These are phyloP conservation scores for Panaeolus papilionaceus DNA, from an alignment of 768 basidiomycete genomes.

Conservation along the genomic window DNA sequence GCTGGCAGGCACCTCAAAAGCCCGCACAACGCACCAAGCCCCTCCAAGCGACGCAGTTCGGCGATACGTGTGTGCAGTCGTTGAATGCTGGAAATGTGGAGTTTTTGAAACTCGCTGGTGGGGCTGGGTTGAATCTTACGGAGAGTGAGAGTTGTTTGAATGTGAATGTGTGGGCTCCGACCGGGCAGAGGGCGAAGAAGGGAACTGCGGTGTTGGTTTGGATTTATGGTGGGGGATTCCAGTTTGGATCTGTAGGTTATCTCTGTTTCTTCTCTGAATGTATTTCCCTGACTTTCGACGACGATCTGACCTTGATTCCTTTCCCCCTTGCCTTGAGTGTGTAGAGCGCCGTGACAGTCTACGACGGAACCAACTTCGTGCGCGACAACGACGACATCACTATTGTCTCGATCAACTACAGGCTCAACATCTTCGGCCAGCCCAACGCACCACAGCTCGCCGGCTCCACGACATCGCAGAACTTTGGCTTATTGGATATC, in stretches of 20 bases:
- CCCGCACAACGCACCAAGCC: slow-evolving; percentile 28
- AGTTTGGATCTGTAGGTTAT: slow-evolving; percentile 40
- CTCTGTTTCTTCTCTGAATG: neutral
- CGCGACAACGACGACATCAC: slow-evolving; percentile 41
- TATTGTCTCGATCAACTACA: slow-evolving; percentile 45
- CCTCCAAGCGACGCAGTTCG: slow-evolving; percentile 35
- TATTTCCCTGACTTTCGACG: neutral
- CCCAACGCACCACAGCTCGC: slow-evolving; percentile 45
- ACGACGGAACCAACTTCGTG: slow-evolving; percentile 39
- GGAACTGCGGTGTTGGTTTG: slow-evolving; percentile 42
- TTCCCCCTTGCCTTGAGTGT: neutral
- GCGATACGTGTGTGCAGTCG: slow-evolving; percentile 37
- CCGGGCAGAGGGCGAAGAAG: slow-evolving; percentile 33
- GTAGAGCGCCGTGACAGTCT: slow-evolving; percentile 36
- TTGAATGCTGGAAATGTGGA: slow-evolving; percentile 27
- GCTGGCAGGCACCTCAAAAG: slow-evolving; percentile 39
- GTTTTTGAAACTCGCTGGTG: slow-evolving; percentile 34
- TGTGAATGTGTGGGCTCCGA: slow-evolving; percentile 47
- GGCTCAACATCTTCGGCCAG: slow-evolving; percentile 45
- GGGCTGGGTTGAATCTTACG: slow-evolving; percentile 32
- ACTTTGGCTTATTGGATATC: slow-evolving; percentile 46
- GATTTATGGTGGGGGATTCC: slow-evolving; percentile 45
- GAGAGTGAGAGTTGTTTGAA: slow-evolving; percentile 44
- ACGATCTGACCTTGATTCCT: neutral
- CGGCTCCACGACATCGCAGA: slow-evolving; percentile 32